phyloP scores from a whole-genome alignment of 305 asterid genomes.

The Fraxinus baroniana region DNA sequence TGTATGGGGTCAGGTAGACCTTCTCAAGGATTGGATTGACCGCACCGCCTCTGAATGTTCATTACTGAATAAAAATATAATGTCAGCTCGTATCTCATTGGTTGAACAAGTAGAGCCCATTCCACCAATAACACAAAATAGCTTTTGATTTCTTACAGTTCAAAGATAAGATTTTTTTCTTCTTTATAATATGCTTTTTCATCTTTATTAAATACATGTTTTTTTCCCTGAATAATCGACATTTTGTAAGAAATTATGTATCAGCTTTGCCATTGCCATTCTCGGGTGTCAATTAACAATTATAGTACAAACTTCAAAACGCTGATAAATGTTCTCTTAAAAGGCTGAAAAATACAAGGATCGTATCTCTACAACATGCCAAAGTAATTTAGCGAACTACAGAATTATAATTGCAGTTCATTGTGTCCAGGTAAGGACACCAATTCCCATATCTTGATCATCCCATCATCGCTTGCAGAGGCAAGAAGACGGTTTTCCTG shows the following conservation, averaged over 20 bases:
- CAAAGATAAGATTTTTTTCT: neutral
- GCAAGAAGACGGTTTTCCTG: conserved; percentile 45
- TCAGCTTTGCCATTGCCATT: neutral
- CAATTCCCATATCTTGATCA: conserved; percentile 47
- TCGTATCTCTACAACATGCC: neutral
- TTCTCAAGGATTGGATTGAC: conserved; percentile 66
- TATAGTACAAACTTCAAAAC: neutral
- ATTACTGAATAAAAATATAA: conserved; percentile 32
- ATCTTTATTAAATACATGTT: neutral
- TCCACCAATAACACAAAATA: conserved; percentile 17
- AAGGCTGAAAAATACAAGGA: neutral
- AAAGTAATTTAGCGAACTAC: neutral
- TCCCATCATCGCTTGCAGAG: conserved; percentile 48
- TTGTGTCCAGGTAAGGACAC: conserved; percentile 3
- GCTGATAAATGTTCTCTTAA: neutral
- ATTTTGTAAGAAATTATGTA: neutral
- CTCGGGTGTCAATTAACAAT: neutral
- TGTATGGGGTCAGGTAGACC: conserved; percentile 55
- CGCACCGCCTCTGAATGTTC: conserved; percentile 47
- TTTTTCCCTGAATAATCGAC: neutral
- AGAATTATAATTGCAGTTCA: neutral
- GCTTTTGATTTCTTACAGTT: conserved; percentile 12
- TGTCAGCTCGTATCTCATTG: conserved; percentile 57
- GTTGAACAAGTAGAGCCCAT: conserved; percentile 36
- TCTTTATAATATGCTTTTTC: neutral